Conservation (phyloP, 768 basidiomycete species). For the Daedaleopsis sinensis region DNA sequence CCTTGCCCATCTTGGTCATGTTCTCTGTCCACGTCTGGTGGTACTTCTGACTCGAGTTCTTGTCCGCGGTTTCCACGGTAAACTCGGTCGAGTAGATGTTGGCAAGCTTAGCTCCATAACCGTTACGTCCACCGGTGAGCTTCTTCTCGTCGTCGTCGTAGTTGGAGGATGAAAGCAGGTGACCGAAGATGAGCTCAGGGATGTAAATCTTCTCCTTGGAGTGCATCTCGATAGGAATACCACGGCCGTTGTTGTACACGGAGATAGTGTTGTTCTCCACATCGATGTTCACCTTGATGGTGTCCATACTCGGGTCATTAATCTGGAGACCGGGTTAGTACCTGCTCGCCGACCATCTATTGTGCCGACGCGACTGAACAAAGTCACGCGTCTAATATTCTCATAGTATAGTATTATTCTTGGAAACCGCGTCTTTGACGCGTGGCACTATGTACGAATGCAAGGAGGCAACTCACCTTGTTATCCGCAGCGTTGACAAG, state of each 20-base stretch:
- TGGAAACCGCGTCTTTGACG: neutral
- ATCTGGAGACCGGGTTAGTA: slow-evolving; percentile 52
- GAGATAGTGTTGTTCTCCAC: slow-evolving; percentile 84
- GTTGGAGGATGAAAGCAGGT: slow-evolving; percentile 92
- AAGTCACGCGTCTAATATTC: neutral
- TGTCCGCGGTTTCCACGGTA: slow-evolving; percentile 94
- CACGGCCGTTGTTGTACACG: slow-evolving; percentile 93
- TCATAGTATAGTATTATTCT: neutral
- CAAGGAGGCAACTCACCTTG: slow-evolving; percentile 65
- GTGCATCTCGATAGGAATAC: slow-evolving; percentile 97
- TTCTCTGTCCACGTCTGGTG: slow-evolving; percentile 94
- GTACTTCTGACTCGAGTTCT: slow-evolving; percentile 84
- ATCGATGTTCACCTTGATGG: slow-evolving; percentile 86
- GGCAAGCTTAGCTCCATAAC: slow-evolving; percentile 96
- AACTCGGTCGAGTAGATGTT: slow-evolving; percentile 99
- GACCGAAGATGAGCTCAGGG: slow-evolving; percentile 96
- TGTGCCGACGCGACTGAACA: neutral
- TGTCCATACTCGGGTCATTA: slow-evolving; percentile 90
- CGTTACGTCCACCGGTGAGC: slow-evolving; percentile 96
- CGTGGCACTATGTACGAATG: neutral
- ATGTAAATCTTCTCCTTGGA: slow-evolving; percentile 92
- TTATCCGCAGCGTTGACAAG: slow-evolving; percentile 99
- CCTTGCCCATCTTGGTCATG: slow-evolving; percentile 85
- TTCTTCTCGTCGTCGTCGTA: slow-evolving; percentile 99
- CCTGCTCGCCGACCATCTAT: too few species aligned